Conservation (phyloP, 2,329 filamentous ascomycete species). For the Sporothrix luriei region DNA sequence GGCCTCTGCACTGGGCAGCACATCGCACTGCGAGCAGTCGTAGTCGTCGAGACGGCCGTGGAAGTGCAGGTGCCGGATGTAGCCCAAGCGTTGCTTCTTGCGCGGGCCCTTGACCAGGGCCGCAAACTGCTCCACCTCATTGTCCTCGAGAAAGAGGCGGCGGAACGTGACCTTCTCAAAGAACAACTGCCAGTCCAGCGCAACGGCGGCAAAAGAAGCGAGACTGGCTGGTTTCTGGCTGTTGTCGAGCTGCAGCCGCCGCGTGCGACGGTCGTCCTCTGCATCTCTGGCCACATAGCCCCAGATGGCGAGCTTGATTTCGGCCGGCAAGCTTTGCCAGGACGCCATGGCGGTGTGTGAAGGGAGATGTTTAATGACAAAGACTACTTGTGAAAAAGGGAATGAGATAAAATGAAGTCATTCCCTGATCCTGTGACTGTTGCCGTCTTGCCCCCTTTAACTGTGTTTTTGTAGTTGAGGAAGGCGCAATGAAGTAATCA, state of each 20-base stretch:
- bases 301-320: background rate
- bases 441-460: background rate
- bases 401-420: too few relatives aligned
- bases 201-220: background rate
- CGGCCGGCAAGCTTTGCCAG: background rate
- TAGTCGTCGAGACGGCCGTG: background rate
- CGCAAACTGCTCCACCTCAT: background rate
- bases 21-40: background rate
- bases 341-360: background rate
- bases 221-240: background rate
- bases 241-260: slow-evolving; percentile 7
- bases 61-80: background rate
- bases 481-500: background rate
- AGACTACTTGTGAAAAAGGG: too few relatives aligned
- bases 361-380: too few relatives aligned
- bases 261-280: background rate
- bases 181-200: background rate
- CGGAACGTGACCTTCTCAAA: background rate
- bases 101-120: background rate
- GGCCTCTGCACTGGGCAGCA: background rate
- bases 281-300: background rate
- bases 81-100: background rate
- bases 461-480: background rate
- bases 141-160: background rate
- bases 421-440: background rate